Percentiles rank a stretch among this genome's conserved stretches.
Evolutionary conservation across 2,329 filamentous ascomycete species (phyloP).

Genomic region (Scorias spongiosa): DNA sequence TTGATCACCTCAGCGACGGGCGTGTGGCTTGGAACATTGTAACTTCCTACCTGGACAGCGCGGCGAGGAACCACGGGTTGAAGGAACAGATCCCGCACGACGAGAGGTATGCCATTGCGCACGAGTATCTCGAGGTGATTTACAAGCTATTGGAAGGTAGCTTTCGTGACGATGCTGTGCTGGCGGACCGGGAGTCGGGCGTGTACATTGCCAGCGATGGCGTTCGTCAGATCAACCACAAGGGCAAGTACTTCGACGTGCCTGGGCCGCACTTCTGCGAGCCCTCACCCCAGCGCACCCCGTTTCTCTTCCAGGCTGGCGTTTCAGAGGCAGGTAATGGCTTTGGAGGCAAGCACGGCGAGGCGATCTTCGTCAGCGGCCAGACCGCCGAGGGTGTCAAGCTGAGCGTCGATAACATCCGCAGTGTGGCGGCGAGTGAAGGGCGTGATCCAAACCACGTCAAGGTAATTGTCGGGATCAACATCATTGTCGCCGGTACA

Average conservation of each 20-base stretch:
- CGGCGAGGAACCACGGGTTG: slow-evolving; percentile 33
- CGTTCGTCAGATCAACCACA: slow-evolving; percentile 37
- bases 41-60: slow-evolving; percentile 32
- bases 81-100: slow-evolving; percentile 33
- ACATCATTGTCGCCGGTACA: slow-evolving; percentile 30
- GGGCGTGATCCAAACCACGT: slow-evolving; percentile 26
- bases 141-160: slow-evolving; percentile 18
- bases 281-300: slow-evolving; percentile 42
- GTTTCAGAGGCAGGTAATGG: slow-evolving; percentile 30
- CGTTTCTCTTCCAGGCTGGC: slow-evolving; percentile 39
- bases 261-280: slow-evolving; percentile 34
- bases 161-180: slow-evolving; percentile 18
- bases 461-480: slow-evolving; percentile 30
- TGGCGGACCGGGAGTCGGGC: slow-evolving; percentile 41
- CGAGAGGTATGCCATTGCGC: slow-evolving; percentile 32
- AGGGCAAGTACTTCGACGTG: slow-evolving; percentile 27
- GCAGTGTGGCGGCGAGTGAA: slow-evolving; percentile 22
- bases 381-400: slow-evolving; percentile 25
- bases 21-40: slow-evolving; percentile 36
- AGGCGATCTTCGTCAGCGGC: slow-evolving; percentile 33
- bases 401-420: slow-evolving; percentile 27
- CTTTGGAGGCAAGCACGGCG: slow-evolving; percentile 30
- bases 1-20: slow-evolving; percentile 24
- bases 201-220: slow-evolving; percentile 42
- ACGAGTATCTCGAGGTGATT: slow-evolving; percentile 27